phyloP scores from a whole-genome alignment of 768 basidiomycete genomes.

The Hebeloma cylindrosporum region DNA sequence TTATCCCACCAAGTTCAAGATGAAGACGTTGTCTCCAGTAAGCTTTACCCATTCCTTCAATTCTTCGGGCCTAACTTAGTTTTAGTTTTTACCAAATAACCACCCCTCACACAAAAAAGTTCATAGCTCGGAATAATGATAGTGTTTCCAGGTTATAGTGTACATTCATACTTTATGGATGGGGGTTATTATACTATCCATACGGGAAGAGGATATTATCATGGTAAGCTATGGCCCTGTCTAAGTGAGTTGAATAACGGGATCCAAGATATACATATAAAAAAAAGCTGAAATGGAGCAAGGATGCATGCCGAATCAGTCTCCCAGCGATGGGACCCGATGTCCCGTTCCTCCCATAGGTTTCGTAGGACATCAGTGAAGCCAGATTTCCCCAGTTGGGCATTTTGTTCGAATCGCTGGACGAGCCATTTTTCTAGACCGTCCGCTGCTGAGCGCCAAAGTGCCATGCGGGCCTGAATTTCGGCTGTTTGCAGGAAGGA shows the following conservation, averaged over 20 bases:
- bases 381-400: slow-evolving; percentile 82
- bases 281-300: slow-evolving; percentile 4
- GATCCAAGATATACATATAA: slow-evolving; percentile 1
- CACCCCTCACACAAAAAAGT: neutral
- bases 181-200: slow-evolving; percentile 16
- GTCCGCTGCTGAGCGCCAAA: slow-evolving; percentile 82
- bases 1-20: slow-evolving; percentile 80
- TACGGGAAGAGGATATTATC: slow-evolving; percentile 7
- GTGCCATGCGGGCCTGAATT: slow-evolving; percentile 77
- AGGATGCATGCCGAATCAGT: no score
- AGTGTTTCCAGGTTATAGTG: slow-evolving; percentile 9
- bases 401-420: slow-evolving; percentile 90
- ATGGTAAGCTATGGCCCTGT: slow-evolving; percentile 20
- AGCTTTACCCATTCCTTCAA: slow-evolving; percentile 29
- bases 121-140: neutral
- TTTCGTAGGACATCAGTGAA: slow-evolving; percentile 86
- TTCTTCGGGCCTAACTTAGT: slow-evolving; percentile 24
- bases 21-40: slow-evolving; percentile 88
- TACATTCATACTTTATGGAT: slow-evolving; percentile 18
- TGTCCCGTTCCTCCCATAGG: slow-evolving; percentile 77
- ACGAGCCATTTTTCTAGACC: slow-evolving; percentile 83
- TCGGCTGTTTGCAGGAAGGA: slow-evolving; percentile 88
- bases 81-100: slow-evolving; percentile 33
- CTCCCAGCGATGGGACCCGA: slow-evolving; percentile 31
- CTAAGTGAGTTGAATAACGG: slow-evolving; percentile 13